A percentile compares a stretch with the other conserved stretches of the same genome.
phyloP scores from a whole-genome alignment of 176 grass and related monocot genomes.

The Lolium multiflorum region DNA sequence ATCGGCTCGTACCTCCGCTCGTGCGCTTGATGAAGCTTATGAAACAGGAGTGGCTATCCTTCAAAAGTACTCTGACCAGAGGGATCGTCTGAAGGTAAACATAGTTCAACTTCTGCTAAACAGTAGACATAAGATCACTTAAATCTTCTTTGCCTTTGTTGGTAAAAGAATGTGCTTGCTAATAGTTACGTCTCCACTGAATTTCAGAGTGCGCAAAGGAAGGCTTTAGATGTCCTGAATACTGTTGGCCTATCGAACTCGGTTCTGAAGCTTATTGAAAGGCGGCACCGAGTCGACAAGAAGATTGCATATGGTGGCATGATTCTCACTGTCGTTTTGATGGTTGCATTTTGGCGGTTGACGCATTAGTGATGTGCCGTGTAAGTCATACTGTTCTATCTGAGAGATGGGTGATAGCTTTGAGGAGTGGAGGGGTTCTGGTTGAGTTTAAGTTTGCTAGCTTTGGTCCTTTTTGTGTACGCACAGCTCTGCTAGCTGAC shows the following conservation, averaged over 20 bases:
- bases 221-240: slow-evolving; percentile 92
- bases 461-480: not conserved
- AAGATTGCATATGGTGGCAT: slow-evolving; percentile 93
- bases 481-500: not conserved
- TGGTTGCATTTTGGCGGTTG: slow-evolving; percentile 77
- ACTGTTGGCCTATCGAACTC: slow-evolving; percentile 91
- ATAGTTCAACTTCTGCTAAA: not conserved
- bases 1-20: slow-evolving; percentile 77
- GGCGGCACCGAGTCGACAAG: slow-evolving; percentile 83
- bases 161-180: slow-evolving; percentile 6
- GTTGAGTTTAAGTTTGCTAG: slow-evolving; percentile 17
- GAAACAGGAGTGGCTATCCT: slow-evolving; percentile 87
- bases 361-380: slow-evolving; percentile 55
- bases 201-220: slow-evolving; percentile 91
- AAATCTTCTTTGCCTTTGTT: not conserved
- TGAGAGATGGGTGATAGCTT: slow-evolving; percentile 23
- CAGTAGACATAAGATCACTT: not conserved
- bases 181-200: slow-evolving; percentile 5
- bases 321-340: slow-evolving; percentile 64
- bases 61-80: slow-evolving; percentile 86
- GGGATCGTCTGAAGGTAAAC: slow-evolving; percentile 87
- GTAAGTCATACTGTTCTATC: not conserved
- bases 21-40: slow-evolving; percentile 88
- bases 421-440: not conserved
- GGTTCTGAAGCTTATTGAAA: slow-evolving; percentile 90